Evolutionary conservation across 768 basidiomycete species (phyloP).

Genomic region (Collybia sordida): DNA sequence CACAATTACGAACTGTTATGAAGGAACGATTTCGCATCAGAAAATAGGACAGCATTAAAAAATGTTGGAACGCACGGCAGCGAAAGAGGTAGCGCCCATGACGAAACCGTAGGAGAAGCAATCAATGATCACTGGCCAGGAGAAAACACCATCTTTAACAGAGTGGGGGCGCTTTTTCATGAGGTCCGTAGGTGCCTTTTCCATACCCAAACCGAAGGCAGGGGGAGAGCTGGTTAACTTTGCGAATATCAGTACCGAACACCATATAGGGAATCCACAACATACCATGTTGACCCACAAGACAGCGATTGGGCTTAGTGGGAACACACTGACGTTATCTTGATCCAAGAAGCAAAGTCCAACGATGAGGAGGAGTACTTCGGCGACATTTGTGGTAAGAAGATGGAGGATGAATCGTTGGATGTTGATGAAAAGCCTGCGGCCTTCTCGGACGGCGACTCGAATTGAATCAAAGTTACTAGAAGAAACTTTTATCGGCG

Average conservation of each 20-base stretch:
- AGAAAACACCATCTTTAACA: slow-evolving; percentile 34
- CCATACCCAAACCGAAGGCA: slow-evolving; percentile 54
- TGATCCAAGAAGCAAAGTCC: slow-evolving; percentile 57
- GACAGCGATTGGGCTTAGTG: slow-evolving; percentile 52
- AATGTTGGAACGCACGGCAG: slow-evolving; percentile 25
- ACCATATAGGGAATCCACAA: not conserved
- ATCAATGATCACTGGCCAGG: slow-evolving; percentile 36
- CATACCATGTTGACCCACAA: slow-evolving; percentile 53
- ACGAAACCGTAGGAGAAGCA: slow-evolving; percentile 35
- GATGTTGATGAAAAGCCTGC: slow-evolving; percentile 58
- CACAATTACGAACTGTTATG: slow-evolving; percentile 33
- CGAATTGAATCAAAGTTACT: slow-evolving; percentile 61
- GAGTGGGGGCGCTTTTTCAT: slow-evolving; percentile 47
- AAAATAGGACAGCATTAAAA: not conserved
- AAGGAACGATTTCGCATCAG: not conserved
- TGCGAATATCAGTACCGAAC: not conserved
- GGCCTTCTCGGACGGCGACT: slow-evolving; percentile 56
- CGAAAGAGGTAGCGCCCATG: slow-evolving; percentile 33
- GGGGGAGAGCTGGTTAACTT: slow-evolving; percentile 47
- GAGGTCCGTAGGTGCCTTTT: slow-evolving; percentile 47
- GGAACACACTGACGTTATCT: slow-evolving; percentile 49
- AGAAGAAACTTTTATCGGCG: not conserved
- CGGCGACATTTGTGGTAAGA: slow-evolving; percentile 51
- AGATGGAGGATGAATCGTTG: slow-evolving; percentile 56
- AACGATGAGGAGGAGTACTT: slow-evolving; percentile 53